A percentile compares a stretch with the other conserved stretches of the same genome.
These are phyloP conservation scores for Cylindrotheca fusiformis DNA, from an alignment of 108 stramenopile genomes.

Conservation along the genomic window DNA sequence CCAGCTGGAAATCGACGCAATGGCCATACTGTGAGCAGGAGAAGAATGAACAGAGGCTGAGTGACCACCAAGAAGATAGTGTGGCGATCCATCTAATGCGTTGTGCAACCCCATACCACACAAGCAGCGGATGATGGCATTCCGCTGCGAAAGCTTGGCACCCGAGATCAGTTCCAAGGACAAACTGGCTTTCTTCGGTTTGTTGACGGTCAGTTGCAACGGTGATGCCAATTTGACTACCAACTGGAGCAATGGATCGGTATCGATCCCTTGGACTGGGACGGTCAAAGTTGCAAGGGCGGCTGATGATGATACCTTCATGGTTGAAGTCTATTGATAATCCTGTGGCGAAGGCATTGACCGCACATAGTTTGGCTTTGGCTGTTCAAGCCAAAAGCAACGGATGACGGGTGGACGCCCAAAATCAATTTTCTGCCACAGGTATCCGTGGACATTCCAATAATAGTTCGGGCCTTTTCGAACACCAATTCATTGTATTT, in stretches of 20 bases:
- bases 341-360: too few relatives aligned
- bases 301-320: slow-evolving; percentile 24
- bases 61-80: slow-evolving; percentile 63
- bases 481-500: too few relatives aligned
- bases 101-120: slow-evolving; percentile 65
- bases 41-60: slow-evolving; percentile 38
- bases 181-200: slow-evolving; percentile 39
- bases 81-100: slow-evolving; percentile 57
- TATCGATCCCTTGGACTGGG: slow-evolving; percentile 29
- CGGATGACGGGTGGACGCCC: too few relatives aligned
- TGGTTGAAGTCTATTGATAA: too few relatives aligned
- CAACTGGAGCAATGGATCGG: slow-evolving; percentile 56
- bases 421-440: too few relatives aligned
- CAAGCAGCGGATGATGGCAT: slow-evolving; percentile 69
- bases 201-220: slow-evolving; percentile 47
- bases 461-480: too few relatives aligned
- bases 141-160: slow-evolving; percentile 54
- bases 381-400: too few relatives aligned
- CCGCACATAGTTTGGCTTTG: too few relatives aligned
- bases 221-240: slow-evolving; percentile 43
- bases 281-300: slow-evolving; percentile 60
- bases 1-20: slow-evolving; percentile 72
- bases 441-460: too few relatives aligned
- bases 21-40: slow-evolving; percentile 44
- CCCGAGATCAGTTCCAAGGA: slow-evolving; percentile 35